Conservation (phyloP, 139 green algal species). For the Haematococcus sp. region DNA sequence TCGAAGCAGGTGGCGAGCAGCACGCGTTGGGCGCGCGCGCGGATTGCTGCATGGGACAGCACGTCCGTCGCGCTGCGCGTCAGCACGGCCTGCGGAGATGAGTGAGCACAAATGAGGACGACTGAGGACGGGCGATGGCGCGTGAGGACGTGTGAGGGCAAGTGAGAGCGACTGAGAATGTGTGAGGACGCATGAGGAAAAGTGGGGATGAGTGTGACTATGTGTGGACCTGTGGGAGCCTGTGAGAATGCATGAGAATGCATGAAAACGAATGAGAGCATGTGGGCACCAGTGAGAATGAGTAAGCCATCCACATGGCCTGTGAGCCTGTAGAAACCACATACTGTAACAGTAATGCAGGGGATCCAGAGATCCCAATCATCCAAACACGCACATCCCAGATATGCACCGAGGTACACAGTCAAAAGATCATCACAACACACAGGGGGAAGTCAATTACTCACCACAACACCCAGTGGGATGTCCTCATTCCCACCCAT, state of each 20-base stretch:
- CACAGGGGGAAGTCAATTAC: not conserved
- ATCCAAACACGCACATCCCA: too few relatives aligned
- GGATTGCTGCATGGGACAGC: conserved; percentile 87
- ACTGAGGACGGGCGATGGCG: not conserved
- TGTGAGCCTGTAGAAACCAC: too few relatives aligned
- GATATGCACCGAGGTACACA: too few relatives aligned
- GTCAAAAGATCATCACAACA: too few relatives aligned
- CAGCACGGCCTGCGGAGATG: conserved; percentile 69
- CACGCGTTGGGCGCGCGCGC: conserved; percentile 68
- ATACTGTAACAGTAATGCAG: too few relatives aligned
- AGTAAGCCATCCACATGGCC: too few relatives aligned
- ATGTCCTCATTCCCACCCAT: conserved; percentile 92
- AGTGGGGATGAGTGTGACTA: not conserved
- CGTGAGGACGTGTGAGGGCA: not conserved
- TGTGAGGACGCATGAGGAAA: not conserved
- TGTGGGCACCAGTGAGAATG: too few relatives aligned
- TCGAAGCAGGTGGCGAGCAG: conserved; percentile 84
- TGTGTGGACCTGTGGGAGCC: not conserved
- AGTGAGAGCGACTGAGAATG: not conserved
- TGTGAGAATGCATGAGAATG: too few relatives aligned
- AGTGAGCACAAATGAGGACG: not conserved
- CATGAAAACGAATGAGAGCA: too few relatives aligned
- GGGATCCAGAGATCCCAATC: too few relatives aligned
- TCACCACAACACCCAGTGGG: conserved; percentile 42
- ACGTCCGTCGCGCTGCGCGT: conserved; percentile 74